Evolutionary conservation across 768 basidiomycete genomes (phyloP), one percentile per base, ranked within the genome.

Genomic region (Pleurotus sapidus): DNA sequence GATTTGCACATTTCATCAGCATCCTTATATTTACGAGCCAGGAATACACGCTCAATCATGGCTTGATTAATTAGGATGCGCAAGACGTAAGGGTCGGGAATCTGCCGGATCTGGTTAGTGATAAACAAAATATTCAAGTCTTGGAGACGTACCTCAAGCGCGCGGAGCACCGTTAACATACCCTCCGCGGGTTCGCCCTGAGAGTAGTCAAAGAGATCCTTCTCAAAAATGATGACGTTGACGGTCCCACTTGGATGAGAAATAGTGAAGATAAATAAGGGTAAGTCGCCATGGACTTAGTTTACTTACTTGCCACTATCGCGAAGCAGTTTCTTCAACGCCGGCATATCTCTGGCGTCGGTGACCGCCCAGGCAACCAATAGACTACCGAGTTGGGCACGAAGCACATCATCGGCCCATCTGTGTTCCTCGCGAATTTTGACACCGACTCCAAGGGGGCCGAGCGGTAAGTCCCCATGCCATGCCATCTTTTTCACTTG

Each of bases 161-260:
- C 88, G 23, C 93, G 87, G 23, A 96, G 77, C 23, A 95, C 81
- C 5, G 95, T 98, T 3, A 84, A 74, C 51, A 87, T 78, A 18
- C 79, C 58, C 17, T 66, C 65, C 2, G 81, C 79, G 9, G 89
- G 87, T 65, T 96, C 93, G 24, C 94, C 94, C 1, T 62, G 58
- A 38, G 77, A 77, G 63, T 83, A 95, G 65, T 97, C 92, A 67
- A 97, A 98, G 40, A 91, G 61, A 64, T 95, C 93, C 39, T 79
- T 84, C 57, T 82, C 78, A 20, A 82, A 79, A 53, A 89, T 84
- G 62, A 91, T 78, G 59, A 94, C 84, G 5, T 71, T 72, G 20
- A 69, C 73, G 20, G 79, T 68, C 7, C 42, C 56, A 60, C 88
- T 90, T 59, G 14, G 25, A 45, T 11, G 51, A 50, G 49, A 6